Evolutionary conservation across 495 filamentous ascomycete genomes (phyloP), one percentile per base, ranked within the genome.

Genomic region (Sphaerosporella brunnea): DNA sequence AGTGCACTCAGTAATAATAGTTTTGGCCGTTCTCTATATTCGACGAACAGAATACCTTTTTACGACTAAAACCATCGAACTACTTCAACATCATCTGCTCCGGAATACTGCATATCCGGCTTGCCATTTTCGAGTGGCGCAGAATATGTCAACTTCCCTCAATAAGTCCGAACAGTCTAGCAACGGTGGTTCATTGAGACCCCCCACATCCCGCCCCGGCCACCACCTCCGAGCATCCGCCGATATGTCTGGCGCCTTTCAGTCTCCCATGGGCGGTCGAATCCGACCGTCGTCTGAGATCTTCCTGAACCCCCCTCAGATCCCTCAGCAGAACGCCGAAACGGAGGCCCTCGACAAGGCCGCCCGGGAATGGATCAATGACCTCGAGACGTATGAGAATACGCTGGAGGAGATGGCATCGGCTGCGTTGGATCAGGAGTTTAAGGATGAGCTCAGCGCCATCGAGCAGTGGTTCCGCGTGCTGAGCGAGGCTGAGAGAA

Each of bases 401-500:
- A 97, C 90, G 2, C 65, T 97, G 57, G 92, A 96, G 63, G 90
- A 97, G 63, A 97, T 97, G 90, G 92, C 90, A 16, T 86, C 88
- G 24, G 90, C 92, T 38, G 94, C 92, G 9, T 69, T 96, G 26
- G 90, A 97, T 63, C 92, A 97, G 65, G 92, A 97, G 54, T 97
- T 97, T 69, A 97, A 96, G 69, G 90, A 96, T 67, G 90, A 97
- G 66, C 75, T 97, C 43, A 90, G 82, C 64, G 90, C 90, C 49
- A 97, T 97, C 60, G 90, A 97, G 68, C 88, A 97, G 68, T 97
- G 90, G 90, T 97, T 97, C 65, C 81, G 85, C 37, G 90, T 97
- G 23, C 70, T 97, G 46, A 94, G 88, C 58, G 90, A 97, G 65
- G 85, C 90, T 16, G 90, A 97, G 67, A 70, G 90, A 44, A 97